These are phyloP conservation scores for Alternaria consortialis DNA, from an alignment of 2,329 filamentous ascomycete genomes.

Conservation along the genomic window DNA sequence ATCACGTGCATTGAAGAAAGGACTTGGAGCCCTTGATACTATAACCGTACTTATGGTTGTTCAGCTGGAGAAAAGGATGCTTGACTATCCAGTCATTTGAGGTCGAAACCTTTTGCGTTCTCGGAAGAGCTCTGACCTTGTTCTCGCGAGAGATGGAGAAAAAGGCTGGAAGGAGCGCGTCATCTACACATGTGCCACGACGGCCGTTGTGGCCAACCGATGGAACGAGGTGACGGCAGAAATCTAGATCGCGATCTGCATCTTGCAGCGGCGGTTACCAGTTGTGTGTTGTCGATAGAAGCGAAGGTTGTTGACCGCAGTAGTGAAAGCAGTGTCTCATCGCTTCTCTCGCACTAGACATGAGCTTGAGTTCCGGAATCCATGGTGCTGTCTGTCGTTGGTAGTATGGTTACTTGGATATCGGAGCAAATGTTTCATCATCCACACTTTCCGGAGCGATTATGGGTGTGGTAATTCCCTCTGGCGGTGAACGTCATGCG, in stretches of 20 bases:
- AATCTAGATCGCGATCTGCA: neutral
- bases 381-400: neutral
- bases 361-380: neutral
- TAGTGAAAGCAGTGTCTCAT: neutral
- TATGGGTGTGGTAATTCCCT: neutral
- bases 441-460: neutral
- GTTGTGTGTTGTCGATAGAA: neutral
- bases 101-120: neutral
- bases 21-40: too few relatives aligned
- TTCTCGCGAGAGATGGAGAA: neutral
- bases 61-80: too few relatives aligned
- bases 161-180: neutral
- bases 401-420: neutral
- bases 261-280: neutral
- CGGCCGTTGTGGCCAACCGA: neutral
- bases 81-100: neutral
- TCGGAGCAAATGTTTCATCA: neutral
- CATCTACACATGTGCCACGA: neutral
- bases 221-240: fast-evolving
- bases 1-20: too few relatives aligned
- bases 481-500: neutral
- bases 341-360: neutral
- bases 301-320: neutral
- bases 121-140: neutral
- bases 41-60: too few relatives aligned